Evolutionary conservation across 1,139 yeast genomes (phyloP).

Genomic region (Geotrichum cucujoidarum): DNA sequence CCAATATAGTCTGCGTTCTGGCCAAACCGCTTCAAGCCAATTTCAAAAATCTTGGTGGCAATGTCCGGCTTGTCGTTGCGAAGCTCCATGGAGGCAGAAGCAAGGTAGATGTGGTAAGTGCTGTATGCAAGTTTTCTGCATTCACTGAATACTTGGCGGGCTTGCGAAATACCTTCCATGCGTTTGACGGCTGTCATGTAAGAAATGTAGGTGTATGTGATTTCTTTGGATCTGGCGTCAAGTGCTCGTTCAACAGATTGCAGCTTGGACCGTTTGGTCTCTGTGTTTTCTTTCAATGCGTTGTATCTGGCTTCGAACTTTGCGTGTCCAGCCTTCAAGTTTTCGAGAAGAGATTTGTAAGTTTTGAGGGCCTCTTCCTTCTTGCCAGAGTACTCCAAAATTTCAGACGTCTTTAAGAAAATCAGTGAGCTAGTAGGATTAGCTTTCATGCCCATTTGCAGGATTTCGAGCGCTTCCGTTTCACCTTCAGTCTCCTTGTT

Average conservation of each 20-base stretch:
- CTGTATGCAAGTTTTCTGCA: slow-evolving; percentile 64
- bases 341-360: slow-evolving; percentile 47
- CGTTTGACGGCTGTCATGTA: slow-evolving; percentile 40
- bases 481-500: slow-evolving; percentile 27
- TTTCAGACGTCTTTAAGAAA: slow-evolving; percentile 63
- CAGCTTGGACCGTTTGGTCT: slow-evolving; percentile 15
- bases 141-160: slow-evolving; percentile 51
- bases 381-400: slow-evolving; percentile 57
- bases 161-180: slow-evolving; percentile 39
- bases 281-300: slow-evolving; percentile 12
- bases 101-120: slow-evolving; percentile 73
- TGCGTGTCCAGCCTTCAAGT: slow-evolving; percentile 31
- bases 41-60: slow-evolving; percentile 72
- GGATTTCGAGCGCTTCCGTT: slow-evolving; percentile 39
- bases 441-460: slow-evolving; percentile 53
- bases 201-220: slow-evolving; percentile 35
- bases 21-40: slow-evolving; percentile 63
- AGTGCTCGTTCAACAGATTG: slow-evolving; percentile 17
- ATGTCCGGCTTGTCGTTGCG: slow-evolving; percentile 55
- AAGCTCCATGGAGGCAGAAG: slow-evolving; percentile 78
- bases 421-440: slow-evolving; percentile 71
- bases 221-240: slow-evolving; percentile 27
- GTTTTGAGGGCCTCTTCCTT: slow-evolving; percentile 49
- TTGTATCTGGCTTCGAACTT: slow-evolving; percentile 24
- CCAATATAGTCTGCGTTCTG: slow-evolving; percentile 54